These are phyloP conservation scores for Penium margaritaceum DNA, from an alignment of 139 green algal genomes.

Conservation along the genomic window DNA sequence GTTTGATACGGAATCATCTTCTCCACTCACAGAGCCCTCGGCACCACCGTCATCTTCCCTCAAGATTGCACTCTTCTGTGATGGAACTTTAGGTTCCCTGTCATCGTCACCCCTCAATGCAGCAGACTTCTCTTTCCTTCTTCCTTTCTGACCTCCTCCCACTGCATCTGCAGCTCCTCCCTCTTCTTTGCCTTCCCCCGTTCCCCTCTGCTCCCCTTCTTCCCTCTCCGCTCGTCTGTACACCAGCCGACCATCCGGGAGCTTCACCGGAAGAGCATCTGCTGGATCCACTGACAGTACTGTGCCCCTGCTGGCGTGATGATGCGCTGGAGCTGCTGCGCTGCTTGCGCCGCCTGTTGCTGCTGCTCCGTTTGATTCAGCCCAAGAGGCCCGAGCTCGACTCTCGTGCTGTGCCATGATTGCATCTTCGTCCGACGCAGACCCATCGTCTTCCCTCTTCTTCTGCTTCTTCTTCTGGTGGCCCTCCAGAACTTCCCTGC, in stretches of 20 bases:
- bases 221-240: slow-evolving; percentile 2
- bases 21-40: background rate
- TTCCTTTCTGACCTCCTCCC: too few species aligned
- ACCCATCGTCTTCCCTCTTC: background rate
- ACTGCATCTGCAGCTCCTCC: too few species aligned
- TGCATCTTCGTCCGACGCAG: background rate
- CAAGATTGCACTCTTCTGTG: too few species aligned
- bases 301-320: background rate
- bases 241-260: slow-evolving; percentile 29
- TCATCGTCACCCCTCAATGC: background rate
- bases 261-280: slow-evolving; percentile 39
- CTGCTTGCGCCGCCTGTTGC: too few species aligned
- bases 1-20: background rate
- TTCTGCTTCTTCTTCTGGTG: slow-evolving; percentile 15
- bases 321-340: background rate
- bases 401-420: slow-evolving; percentile 13
- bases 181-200: too few species aligned
- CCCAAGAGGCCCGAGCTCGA: too few species aligned
- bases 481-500: too few species aligned
- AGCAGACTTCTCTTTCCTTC: too few species aligned
- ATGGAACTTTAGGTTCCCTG: too few species aligned
- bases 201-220: too few species aligned
- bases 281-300: slow-evolving; percentile 6
- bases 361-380: too few species aligned
- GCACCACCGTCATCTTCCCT: background rate